Percentiles rank a stretch among this genome's conserved stretches.
phyloP scores from a whole-genome alignment of 2,329 filamentous ascomycete genomes.

The Beauveria rudraprayagi region DNA sequence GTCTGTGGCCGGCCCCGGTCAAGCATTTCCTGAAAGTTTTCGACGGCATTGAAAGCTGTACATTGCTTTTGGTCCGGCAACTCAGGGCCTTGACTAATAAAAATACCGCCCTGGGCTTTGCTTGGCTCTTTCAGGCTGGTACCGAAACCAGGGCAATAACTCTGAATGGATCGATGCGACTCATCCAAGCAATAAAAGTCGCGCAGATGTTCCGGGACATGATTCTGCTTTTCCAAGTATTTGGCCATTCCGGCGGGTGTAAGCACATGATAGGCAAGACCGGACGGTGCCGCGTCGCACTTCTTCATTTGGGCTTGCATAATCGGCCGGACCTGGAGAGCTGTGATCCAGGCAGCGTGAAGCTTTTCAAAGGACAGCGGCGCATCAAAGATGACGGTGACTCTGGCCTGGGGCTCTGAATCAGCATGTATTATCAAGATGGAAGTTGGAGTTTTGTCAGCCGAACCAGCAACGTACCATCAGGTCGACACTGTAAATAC shows the following conservation, averaged over 20 bases:
- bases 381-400: neutral
- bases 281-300: neutral
- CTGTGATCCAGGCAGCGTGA: neutral
- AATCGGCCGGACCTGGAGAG: neutral
- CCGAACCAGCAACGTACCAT: neutral
- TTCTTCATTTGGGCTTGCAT: neutral
- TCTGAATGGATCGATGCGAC: neutral
- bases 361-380: slow-evolving; percentile 2
- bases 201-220: neutral
- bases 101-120: neutral
- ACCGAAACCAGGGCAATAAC: neutral
- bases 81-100: neutral
- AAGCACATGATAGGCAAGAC: neutral
- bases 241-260: neutral
- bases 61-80: neutral
- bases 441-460: neutral
- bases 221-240: neutral
- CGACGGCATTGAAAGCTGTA: neutral
- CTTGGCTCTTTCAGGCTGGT: neutral
- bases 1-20: neutral
- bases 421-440: neutral
- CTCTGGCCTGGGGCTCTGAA: neutral
- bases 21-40: neutral
- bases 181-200: slow-evolving; percentile 1
- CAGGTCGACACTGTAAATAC: neutral